Evolutionary conservation across 306 rosid genomes (phyloP).

Genomic region (Canavalia ensiformis): DNA sequence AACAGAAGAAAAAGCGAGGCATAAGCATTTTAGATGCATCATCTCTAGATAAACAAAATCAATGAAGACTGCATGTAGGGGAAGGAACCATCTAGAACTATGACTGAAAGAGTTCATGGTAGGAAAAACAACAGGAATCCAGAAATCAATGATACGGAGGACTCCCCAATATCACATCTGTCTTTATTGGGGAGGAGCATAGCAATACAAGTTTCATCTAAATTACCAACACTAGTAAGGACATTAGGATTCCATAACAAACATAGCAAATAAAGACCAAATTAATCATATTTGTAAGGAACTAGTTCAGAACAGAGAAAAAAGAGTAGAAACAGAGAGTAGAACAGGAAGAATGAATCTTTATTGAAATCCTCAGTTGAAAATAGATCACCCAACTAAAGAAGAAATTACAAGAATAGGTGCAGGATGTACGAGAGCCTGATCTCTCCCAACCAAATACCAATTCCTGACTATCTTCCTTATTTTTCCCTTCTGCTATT

Average conservation of each 20-base stretch:
- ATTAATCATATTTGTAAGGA: not conserved
- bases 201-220: slow-evolving; percentile 14
- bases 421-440: too few species aligned
- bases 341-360: too few species aligned
- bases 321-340: too few species aligned
- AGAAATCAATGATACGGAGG: not conserved
- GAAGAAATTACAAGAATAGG: too few species aligned
- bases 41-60: slow-evolving; percentile 27
- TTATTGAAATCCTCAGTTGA: too few species aligned
- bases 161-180: slow-evolving; percentile 23
- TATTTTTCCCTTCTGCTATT: too few species aligned
- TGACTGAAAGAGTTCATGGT: not conserved
- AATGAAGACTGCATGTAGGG: not conserved
- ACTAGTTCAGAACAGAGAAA: too few species aligned
- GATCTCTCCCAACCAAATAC: too few species aligned
- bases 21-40: slow-evolving; percentile 34
- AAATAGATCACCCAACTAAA: too few species aligned
- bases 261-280: slow-evolving; percentile 11
- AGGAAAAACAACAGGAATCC: not conserved
- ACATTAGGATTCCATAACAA: slow-evolving; percentile 13
- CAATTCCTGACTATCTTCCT: too few species aligned
- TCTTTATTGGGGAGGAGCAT: not conserved
- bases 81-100: slow-evolving; percentile 5
- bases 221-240: slow-evolving; percentile 19
- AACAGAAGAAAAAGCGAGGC: slow-evolving; percentile 33